phyloP scores from a whole-genome alignment of 2,329 filamentous ascomycete species.

The Botrytis fabae region DNA sequence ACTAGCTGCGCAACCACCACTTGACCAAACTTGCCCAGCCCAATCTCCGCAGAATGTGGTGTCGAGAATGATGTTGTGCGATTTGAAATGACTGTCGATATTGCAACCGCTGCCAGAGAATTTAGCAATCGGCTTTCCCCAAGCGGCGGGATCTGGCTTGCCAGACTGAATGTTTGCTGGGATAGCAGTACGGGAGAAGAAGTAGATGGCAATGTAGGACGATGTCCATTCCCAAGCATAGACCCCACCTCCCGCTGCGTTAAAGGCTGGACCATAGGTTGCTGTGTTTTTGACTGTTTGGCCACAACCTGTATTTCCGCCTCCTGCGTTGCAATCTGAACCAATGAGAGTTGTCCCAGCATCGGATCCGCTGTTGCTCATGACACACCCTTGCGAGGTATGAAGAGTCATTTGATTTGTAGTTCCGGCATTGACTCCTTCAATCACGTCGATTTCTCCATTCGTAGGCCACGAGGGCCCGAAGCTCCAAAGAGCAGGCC shows the following conservation, averaged over 20 bases:
- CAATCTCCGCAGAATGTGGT: conserved; percentile 85
- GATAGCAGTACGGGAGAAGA: conserved; percentile 68
- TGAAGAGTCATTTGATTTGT: conserved; percentile 67
- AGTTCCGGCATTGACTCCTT: conserved; percentile 67
- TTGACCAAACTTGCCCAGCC: conserved; percentile 71
- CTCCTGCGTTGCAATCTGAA: conserved; percentile 57
- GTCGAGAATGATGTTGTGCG: conserved; percentile 77
- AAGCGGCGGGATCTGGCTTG: conserved; percentile 60
- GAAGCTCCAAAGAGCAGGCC: conserved; percentile 59
- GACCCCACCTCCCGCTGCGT: conserved; percentile 66
- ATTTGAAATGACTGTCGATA: conserved; percentile 66
- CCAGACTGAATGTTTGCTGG: conserved; percentile 62
- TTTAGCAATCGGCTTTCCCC: conserved; percentile 66
- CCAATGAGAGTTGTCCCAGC: conserved; percentile 49
- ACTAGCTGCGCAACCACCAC: conserved; percentile 58
- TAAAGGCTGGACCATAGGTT: conserved; percentile 70
- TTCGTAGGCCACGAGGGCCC: conserved; percentile 67
- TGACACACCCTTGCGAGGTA: conserved; percentile 60
- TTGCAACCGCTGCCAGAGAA: conserved; percentile 73
- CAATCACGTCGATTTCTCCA: conserved; percentile 80
- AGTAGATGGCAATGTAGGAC: conserved; percentile 73
- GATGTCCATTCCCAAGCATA: conserved; percentile 78
- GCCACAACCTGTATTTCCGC: conserved; percentile 57
- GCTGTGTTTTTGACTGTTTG: conserved; percentile 52
- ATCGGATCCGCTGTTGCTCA: conserved; percentile 52